These are phyloP conservation scores for Coccinonectria pachysandricola DNA, from an alignment of 2,329 filamentous ascomycete species.

Conservation along the genomic window DNA sequence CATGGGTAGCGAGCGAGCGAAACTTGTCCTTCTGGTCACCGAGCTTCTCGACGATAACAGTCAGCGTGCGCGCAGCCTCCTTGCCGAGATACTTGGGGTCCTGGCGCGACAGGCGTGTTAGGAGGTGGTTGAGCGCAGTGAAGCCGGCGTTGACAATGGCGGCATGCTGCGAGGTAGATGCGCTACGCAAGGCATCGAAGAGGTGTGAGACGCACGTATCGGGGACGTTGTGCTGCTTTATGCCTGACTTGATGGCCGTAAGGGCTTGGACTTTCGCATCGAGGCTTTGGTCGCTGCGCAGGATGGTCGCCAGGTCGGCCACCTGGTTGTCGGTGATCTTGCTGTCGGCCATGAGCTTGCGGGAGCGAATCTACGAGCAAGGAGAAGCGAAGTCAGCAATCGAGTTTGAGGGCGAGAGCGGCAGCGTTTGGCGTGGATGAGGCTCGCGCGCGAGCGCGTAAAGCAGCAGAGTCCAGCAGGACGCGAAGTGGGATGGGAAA, in stretches of 20 bases:
- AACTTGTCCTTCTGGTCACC: constrained; percentile 84
- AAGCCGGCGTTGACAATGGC: constrained; percentile 74
- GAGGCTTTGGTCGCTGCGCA: constrained; percentile 53
- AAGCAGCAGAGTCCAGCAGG: too few relatives aligned
- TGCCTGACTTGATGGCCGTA: constrained; percentile 69
- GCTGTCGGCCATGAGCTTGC: constrained; percentile 36
- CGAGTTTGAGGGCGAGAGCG: constrained; percentile 5
- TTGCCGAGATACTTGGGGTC: constrained; percentile 64
- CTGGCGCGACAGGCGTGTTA: constrained; percentile 78
- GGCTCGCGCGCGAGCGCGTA: constrained; percentile 4
- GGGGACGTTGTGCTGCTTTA: constrained; percentile 87
- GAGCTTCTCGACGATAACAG: constrained; percentile 71
- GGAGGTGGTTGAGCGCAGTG: constrained; percentile 75
- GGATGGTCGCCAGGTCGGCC: constrained; percentile 39
- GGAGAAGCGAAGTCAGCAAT: background rate
- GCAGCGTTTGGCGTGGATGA: too few relatives aligned
- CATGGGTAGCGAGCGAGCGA: constrained; percentile 61
- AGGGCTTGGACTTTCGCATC: constrained; percentile 63
- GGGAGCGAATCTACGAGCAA: constrained; percentile 15
- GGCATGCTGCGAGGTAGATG: constrained; percentile 66
- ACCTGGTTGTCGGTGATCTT: constrained; percentile 51
- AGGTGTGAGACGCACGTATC: constrained; percentile 60
- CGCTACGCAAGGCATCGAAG: constrained; percentile 71
- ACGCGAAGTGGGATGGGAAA: constrained; percentile 10
- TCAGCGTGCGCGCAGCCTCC: constrained; percentile 60